Evolutionary conservation across 2,329 filamentous ascomycete species (phyloP), one percentile per base, ranked within the genome.

Genomic region (Ophiostoma piceae): DNA sequence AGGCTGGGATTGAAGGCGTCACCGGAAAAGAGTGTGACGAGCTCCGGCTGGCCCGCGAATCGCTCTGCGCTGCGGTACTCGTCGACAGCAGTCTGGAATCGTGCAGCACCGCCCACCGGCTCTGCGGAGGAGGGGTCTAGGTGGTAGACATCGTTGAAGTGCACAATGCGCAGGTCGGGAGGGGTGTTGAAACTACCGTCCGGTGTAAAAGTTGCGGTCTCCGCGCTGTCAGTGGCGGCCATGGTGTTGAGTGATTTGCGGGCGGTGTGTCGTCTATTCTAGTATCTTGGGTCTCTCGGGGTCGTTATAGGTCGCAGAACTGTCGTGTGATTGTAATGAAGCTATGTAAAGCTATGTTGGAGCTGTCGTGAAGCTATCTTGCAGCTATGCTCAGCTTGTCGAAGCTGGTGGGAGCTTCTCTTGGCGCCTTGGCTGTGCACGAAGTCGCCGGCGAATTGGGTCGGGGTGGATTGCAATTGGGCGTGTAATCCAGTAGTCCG

Each of bases 141-240:
- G 75, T 97, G 94, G 79, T 97, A 97, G 71, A 97, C 93, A 80
- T 97, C 93, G 79, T 97, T 97, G 83, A 90, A 97, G 80, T 97
- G 94, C 41, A 96, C 78, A 69, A 97, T 80, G n/a, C 93, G 88
- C 67, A 97, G 80, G 77, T 92, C 90, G 64, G 92, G 91, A 16
- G 78, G 75, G 2, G 75, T 73, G 9, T 73, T 70, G 5, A 73
- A 71, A 8, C 71, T 69, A 32, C 70, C 72, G 39, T 76, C 77
- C 3, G 77, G 78, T 69, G 74, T 75, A 71, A 75, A 71, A 4
- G 41, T 69, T 29, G 71, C 62, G 14, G 35, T 66, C 47, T 70
- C 69, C 1, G 67, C 67, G 43, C 69, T 62, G 22, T 70, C 60
- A 12, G 43, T 29, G 12, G 67, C 26, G 47, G 29, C 19, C 69